These are phyloP conservation scores for Erodium trifolium DNA, from an alignment of 441 rosid species.

Conservation along the genomic window DNA sequence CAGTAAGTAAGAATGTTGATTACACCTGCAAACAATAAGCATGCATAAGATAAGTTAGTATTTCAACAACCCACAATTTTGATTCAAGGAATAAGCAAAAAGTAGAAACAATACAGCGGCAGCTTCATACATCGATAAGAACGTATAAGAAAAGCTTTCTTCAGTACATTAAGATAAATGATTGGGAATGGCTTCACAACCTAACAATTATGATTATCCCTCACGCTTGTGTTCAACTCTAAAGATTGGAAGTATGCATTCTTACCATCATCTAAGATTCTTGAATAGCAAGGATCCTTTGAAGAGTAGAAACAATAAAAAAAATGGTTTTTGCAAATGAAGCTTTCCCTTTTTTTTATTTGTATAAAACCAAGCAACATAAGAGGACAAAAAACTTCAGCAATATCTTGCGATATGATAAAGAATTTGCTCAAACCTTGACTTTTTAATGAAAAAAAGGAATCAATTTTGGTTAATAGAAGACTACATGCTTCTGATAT, in stretches of 20 bases:
- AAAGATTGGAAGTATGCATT: background rate
- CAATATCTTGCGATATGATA: too few species aligned
- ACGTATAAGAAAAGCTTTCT: background rate
- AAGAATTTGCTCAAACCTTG: background rate
- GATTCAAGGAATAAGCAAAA: background rate
- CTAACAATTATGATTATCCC: background rate
- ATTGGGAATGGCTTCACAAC: background rate
- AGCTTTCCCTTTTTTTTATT: background rate
- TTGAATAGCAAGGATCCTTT: background rate
- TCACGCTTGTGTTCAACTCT: too few species aligned
- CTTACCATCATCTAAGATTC: background rate
- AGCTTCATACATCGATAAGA: background rate
- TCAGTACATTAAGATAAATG: background rate
- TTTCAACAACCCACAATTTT: background rate
- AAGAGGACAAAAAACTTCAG: background rate
- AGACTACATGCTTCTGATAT: background rate
- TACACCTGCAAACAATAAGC: conserved; percentile 13
- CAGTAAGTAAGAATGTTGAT: background rate
- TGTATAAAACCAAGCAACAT: background rate
- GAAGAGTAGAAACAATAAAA: background rate
- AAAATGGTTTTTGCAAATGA: background rate
- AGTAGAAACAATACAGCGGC: conserved; percentile 7
- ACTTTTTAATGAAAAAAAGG: background rate
- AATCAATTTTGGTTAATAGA: background rate
- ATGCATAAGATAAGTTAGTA: background rate